phyloP scores from a whole-genome alignment of 139 green algal species.

The Diplosphaera chodatii region DNA sequence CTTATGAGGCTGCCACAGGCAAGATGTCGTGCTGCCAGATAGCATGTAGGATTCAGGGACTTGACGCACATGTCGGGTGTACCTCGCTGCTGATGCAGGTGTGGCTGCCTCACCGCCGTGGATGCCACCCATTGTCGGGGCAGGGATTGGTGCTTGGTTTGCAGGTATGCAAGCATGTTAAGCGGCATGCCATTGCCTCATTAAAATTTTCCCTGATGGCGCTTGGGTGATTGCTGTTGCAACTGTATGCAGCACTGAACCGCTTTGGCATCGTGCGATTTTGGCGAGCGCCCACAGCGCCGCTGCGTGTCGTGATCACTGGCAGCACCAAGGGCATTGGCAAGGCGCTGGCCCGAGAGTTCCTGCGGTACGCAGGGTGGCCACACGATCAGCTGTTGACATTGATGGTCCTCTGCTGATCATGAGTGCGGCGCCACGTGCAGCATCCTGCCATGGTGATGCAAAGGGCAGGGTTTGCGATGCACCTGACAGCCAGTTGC shows the following conservation, averaged over 20 bases:
- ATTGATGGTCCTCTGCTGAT: too few relatives aligned
- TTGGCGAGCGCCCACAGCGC: conserved; percentile 35
- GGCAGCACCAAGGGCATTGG: conserved; percentile 64
- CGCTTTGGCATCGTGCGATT: conserved; percentile 34
- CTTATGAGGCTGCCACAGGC: background rate
- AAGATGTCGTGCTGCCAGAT: too few relatives aligned
- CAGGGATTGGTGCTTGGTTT: conserved; percentile 35
- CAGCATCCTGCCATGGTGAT: too few relatives aligned
- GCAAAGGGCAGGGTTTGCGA: too few relatives aligned
- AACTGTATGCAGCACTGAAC: conserved; percentile 20
- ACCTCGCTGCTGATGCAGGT: background rate
- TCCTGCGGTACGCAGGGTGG: conserved; percentile 34
- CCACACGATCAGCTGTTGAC: too few relatives aligned
- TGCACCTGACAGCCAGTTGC: too few relatives aligned
- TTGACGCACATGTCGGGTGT: too few relatives aligned
- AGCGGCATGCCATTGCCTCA: too few relatives aligned
- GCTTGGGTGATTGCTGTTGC: too few relatives aligned
- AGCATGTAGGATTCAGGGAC: too few relatives aligned
- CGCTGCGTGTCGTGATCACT: conserved; percentile 65
- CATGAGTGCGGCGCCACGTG: too few relatives aligned
- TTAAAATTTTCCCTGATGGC: too few relatives aligned
- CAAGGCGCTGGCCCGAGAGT: conserved; percentile 77
- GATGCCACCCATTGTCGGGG: conserved; percentile 30
- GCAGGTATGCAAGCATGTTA: conserved; percentile 9
- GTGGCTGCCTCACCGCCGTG: conserved; percentile 4